phyloP scores from a whole-genome alignment of 345 rosid species.

The Trapa bicornis region DNA sequence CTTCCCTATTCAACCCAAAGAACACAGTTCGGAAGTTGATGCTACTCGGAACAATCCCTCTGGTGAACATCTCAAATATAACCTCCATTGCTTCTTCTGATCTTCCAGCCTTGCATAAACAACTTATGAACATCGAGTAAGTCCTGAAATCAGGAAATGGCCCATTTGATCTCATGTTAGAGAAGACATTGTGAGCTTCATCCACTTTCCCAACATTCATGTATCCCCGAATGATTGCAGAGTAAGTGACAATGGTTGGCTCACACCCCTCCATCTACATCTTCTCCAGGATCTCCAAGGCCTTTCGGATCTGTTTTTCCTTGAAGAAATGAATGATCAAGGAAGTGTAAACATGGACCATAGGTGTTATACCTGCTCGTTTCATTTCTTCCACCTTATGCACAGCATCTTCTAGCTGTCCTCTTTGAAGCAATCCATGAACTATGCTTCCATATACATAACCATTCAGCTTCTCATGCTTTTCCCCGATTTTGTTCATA shows the following conservation, averaged over 20 bases:
- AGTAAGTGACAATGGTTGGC: slow-evolving; percentile 55
- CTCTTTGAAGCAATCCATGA: slow-evolving; percentile 44
- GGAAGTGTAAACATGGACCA: slow-evolving; percentile 65
- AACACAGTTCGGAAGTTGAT: slow-evolving; percentile 53
- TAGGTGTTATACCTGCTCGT: slow-evolving; percentile 36
- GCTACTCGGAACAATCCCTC: slow-evolving; percentile 52
- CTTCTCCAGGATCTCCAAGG: slow-evolving; percentile 27
- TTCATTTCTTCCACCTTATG: slow-evolving; percentile 58
- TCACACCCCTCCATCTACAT: slow-evolving; percentile 46
- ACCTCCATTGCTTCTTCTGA: slow-evolving; percentile 60
- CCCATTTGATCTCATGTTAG: slow-evolving; percentile 32
- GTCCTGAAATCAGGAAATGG: slow-evolving; percentile 61
- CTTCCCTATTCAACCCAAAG: slow-evolving; percentile 61
- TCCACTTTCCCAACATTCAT: slow-evolving; percentile 32
- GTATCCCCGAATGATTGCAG: slow-evolving; percentile 58
- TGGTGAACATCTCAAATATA: slow-evolving; percentile 43
- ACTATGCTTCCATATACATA: slow-evolving; percentile 55
- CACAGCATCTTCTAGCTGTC: slow-evolving; percentile 45
- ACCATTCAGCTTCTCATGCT: slow-evolving; percentile 31
- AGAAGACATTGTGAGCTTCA: slow-evolving; percentile 50
- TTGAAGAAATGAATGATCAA: slow-evolving; percentile 50
- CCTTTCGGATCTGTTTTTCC: slow-evolving; percentile 45
- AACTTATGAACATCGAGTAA: slow-evolving; percentile 47
- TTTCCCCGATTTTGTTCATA: slow-evolving; percentile 23
- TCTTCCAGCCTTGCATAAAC: slow-evolving; percentile 44